Evolutionary conservation across 1,284 basidiomycete species (phyloP).

Genomic region (Coniferiporia sulphurascens): DNA sequence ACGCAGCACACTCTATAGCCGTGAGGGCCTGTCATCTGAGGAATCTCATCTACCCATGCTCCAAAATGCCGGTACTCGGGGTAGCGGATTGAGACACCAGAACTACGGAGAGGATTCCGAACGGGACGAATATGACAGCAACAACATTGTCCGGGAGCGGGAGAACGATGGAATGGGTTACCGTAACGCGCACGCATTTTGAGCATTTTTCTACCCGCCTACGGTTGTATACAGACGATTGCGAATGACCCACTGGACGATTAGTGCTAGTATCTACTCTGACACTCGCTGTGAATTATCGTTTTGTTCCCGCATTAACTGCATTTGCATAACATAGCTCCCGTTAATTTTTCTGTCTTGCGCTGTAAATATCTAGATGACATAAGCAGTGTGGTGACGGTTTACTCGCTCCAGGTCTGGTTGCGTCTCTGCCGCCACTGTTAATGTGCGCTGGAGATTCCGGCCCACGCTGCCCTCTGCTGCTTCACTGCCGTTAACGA

Average conservation of each 20-base stretch:
- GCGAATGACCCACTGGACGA: background rate
- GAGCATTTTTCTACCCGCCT: background rate
- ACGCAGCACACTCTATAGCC: conserved; percentile 43
- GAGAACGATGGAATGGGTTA: conserved; percentile 12
- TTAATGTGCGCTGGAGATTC: no score
- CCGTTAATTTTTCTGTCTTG: background rate
- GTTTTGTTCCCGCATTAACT: conserved; percentile 1
- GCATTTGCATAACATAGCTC: background rate
- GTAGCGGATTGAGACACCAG: conserved; percentile 52
- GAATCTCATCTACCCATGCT: conserved; percentile 53
- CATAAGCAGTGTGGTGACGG: background rate
- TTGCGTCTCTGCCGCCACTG: no score
- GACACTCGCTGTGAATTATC: background rate
- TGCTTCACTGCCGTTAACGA: background rate
- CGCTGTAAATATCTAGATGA: background rate
- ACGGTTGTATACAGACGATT: background rate
- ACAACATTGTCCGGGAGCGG: conserved; percentile 34
- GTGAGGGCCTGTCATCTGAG: conserved; percentile 43
- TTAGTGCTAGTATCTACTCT: background rate
- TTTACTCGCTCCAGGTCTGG: no score
- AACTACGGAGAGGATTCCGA: conserved; percentile 29
- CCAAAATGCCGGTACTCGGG: conserved; percentile 35
- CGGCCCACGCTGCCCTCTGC: background rate
- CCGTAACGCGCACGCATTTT: conserved; percentile 19
- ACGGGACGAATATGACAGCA: conserved; percentile 45